phyloP scores from a whole-genome alignment of 2,329 filamentous ascomycete genomes.

The Colletotrichum gloeosporioides region DNA sequence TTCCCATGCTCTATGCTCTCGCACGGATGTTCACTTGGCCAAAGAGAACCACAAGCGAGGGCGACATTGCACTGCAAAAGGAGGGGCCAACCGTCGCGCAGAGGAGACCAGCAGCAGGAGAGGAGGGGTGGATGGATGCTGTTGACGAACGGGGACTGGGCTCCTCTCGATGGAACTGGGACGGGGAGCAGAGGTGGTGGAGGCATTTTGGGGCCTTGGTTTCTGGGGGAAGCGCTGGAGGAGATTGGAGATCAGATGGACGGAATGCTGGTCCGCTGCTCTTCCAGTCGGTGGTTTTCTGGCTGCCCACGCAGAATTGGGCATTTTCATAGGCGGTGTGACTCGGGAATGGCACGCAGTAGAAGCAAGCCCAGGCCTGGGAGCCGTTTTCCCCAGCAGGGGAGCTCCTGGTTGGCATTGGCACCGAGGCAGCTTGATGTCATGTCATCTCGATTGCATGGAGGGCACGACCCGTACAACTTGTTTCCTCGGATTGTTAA shows the following conservation, averaged over 20 bases:
- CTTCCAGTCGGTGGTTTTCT: background rate
- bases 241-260: background rate
- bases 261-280: background rate
- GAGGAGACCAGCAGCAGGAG: background rate
- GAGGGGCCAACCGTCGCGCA: background rate
- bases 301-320: background rate
- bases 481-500: background rate
- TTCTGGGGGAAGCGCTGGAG: background rate
- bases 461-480: background rate
- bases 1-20: background rate
- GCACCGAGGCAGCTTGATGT: background rate
- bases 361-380: background rate
- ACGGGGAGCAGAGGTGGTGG: background rate
- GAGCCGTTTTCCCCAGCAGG: background rate
- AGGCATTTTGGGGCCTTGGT: background rate
- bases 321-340: background rate
- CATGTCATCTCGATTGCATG: slow-evolving; percentile 2
- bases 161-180: background rate
- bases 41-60: background rate
- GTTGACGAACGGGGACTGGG: background rate
- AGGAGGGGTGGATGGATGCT: background rate
- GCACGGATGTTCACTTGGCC: background rate
- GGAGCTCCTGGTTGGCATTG: background rate
- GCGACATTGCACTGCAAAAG: background rate
- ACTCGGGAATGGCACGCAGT: background rate